Base-by-base conservation (phyloP, 2,329 filamentous ascomycete species). In the Cytospora piceae region DNA sequence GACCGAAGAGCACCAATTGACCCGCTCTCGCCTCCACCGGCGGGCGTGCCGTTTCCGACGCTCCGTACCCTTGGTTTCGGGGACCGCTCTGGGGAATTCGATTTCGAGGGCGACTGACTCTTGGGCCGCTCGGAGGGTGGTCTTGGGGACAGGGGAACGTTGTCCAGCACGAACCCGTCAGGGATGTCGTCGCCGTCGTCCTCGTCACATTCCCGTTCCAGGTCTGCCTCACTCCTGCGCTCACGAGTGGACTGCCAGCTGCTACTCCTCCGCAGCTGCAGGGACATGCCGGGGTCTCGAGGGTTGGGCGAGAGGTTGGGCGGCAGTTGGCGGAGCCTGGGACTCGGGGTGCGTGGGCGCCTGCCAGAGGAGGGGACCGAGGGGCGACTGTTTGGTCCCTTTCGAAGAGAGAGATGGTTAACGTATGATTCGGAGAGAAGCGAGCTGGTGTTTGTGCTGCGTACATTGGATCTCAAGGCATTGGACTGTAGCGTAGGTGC, bases 151-250 rank as follows among this genome's bases (percentile, higher is more conserved):
- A 95, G 87, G 6, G 92, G 92, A 2, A 95, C 89, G 69, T 95
- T 95, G 77, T 92, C 91, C 56, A 95, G 84, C 61, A 93, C 84
- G 29, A 91, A 85, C 62, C 92, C 91, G 31, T 94, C 91, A 0
- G 92, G 92, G 34, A 95, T 89, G 65, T 92, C 87, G 72, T 93
- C 90, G 62, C 87, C 88, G 62, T 93, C 90, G 70, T 94, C 90
- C 59, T 90, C 87, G 71, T 92, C 88, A 68, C 85, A 94, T 73
- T 94, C 91, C 63, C 86, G 85, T 74, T 95, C 92, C 61, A 93
- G 80, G 72, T 94, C 87, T 67, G 88, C 79, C 0, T 86, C 82
- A 0, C 89, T 87, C 75, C 93, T 94, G 65, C 89, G 83, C 52
- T 86, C 82, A 6, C 80, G 79, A 54, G 80, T 85, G 0, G 88